Evolutionary conservation across 2,329 filamentous ascomycete species (phyloP).

Genomic region (Elsinoe arachidis): DNA sequence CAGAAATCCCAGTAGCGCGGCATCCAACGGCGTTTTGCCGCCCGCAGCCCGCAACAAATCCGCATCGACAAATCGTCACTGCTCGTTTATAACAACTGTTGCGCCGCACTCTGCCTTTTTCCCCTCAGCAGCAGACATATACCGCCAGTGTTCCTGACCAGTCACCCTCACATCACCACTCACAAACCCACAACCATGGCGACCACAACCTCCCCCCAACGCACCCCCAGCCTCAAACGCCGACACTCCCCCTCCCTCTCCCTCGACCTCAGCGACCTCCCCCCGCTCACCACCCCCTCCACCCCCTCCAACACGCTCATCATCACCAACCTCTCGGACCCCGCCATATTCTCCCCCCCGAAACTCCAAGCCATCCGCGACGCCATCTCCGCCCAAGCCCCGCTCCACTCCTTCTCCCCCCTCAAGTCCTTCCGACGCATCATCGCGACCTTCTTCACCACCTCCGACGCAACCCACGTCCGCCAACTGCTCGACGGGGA

Average conservation of each 20-base stretch:
- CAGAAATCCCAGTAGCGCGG: not conserved
- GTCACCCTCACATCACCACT: not conserved
- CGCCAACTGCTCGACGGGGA: conserved; percentile 67
- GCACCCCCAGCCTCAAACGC: conserved; percentile 14
- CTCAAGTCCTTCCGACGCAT: conserved; percentile 78
- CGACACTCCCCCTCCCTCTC: conserved; percentile 46
- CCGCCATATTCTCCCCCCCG: conserved; percentile 63
- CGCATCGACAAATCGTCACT: not conserved
- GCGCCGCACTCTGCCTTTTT: not conserved
- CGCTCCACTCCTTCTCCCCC: conserved; percentile 69
- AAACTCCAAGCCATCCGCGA: conserved; percentile 67
- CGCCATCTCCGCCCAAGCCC: conserved; percentile 59
- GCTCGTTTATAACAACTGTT: not conserved
- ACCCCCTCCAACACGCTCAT: conserved; percentile 75
- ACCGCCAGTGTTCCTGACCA: not conserved
- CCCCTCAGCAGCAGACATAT: not conserved
- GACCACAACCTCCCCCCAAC: not conserved
- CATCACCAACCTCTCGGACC: conserved; percentile 68
- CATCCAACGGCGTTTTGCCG: not conserved
- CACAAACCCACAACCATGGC: not conserved
- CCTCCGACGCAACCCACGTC: conserved; percentile 60
- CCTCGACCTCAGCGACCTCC: conserved; percentile 65
- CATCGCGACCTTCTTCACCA: conserved; percentile 66
- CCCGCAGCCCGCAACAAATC: not conserved
- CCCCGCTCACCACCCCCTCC: conserved; percentile 60